Percentiles rank a stretch among this genome's conserved stretches.
Conservation (phyloP, 345 rosid species). For the Heritiera littoralis region DNA sequence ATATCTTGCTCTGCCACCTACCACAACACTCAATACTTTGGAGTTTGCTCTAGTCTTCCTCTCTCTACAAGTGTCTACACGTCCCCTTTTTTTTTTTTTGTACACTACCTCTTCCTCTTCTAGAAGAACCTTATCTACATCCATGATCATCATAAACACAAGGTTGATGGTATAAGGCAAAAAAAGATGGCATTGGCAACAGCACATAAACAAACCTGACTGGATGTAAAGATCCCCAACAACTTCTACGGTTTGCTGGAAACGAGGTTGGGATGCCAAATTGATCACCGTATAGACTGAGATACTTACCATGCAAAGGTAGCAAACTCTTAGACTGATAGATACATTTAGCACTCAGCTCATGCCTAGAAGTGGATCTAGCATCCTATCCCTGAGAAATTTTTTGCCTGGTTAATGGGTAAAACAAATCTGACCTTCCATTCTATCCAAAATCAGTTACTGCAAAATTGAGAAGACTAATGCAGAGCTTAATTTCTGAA, state of each 20-base stretch:
- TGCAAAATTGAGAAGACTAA: neutral
- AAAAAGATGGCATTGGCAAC: neutral
- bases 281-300: neutral
- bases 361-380: neutral
- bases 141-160: neutral
- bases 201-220: no score
- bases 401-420: neutral
- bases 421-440: neutral
- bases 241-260: neutral
- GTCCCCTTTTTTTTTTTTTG: neutral
- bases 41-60: neutral
- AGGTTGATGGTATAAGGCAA: neutral
- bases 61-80: neutral
- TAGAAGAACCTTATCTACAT: neutral
- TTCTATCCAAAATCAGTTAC: neutral
- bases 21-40: neutral
- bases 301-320: neutral
- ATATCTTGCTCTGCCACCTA: neutral
- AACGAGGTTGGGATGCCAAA: neutral
- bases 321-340: neutral
- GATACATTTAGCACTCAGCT: neutral
- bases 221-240: neutral
- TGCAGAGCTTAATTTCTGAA: neutral
- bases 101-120: neutral
- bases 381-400: neutral